Evolutionary conservation across 768 basidiomycete species (phyloP).

Genomic region (Boletus eberwhitei): DNA sequence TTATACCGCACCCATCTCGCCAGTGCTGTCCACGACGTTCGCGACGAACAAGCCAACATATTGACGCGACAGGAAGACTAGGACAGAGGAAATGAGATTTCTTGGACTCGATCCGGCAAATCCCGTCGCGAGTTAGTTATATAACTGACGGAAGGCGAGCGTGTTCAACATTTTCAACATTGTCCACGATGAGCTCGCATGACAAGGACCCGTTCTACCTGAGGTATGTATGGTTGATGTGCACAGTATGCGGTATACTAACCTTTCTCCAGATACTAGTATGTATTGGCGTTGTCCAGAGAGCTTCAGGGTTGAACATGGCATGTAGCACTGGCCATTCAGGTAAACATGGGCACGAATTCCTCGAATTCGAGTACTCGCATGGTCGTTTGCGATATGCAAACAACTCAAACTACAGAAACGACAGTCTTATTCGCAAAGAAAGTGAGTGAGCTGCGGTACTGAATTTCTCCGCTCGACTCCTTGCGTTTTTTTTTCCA

Average conservation of each 20-base stretch:
- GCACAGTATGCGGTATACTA: slow-evolving; percentile 7
- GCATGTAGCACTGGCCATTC: slow-evolving; percentile 77
- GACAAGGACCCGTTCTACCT: slow-evolving; percentile 82
- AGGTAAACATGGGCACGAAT: slow-evolving; percentile 96
- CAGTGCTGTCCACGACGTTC: slow-evolving; percentile 16
- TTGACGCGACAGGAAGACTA: background rate
- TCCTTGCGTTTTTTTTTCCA: slow-evolving; percentile 30
- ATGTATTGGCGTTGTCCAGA: slow-evolving; percentile 19
- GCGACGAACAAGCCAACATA: slow-evolving; percentile 32
- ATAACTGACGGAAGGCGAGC: no score
- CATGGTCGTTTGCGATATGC: slow-evolving; percentile 96
- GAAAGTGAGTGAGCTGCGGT: slow-evolving; percentile 68
- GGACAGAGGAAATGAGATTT: background rate
- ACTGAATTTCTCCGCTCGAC: background rate
- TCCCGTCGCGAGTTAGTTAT: background rate
- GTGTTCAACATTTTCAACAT: slow-evolving; percentile 10
- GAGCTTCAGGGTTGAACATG: background rate
- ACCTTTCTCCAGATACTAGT: slow-evolving; percentile 47
- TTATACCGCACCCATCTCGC: slow-evolving; percentile 23
- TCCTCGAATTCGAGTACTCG: slow-evolving; percentile 97
- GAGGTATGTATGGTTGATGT: slow-evolving; percentile 42
- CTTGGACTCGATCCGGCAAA: slow-evolving; percentile 10
- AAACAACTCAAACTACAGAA: slow-evolving; percentile 98
- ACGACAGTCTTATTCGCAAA: slow-evolving; percentile 97
- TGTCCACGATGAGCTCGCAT: slow-evolving; percentile 24